Percentiles rank a stretch among this genome's conserved stretches.
These are phyloP conservation scores for Ascochyta lentis DNA, from an alignment of 2,329 filamentous ascomycete species.

Conservation along the genomic window DNA sequence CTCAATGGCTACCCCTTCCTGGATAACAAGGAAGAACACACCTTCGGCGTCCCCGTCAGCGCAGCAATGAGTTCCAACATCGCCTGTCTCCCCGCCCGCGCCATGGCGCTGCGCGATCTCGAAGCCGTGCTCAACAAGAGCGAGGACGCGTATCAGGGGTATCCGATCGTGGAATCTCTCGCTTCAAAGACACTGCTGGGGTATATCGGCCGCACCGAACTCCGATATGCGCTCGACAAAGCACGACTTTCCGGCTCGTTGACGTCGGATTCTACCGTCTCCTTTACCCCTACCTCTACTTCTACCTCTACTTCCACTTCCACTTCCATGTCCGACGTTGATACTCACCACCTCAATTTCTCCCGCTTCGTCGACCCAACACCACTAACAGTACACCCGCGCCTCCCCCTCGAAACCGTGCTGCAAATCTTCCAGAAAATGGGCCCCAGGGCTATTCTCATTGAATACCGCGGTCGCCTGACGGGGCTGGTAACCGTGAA, in stretches of 20 bases:
- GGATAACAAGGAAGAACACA: constrained; percentile 96
- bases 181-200: constrained; percentile 77
- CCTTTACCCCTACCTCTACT: constrained; percentile 63
- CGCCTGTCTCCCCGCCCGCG: constrained; percentile 74
- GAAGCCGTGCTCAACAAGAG: constrained; percentile 70
- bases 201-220: constrained; percentile 90
- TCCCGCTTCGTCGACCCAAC: constrained; percentile 87
- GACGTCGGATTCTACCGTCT: constrained; percentile 38
- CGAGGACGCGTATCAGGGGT: constrained; percentile 87
- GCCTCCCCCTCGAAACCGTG: constrained; percentile 90
- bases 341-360: constrained; percentile 67
- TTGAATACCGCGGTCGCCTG: constrained; percentile 86
- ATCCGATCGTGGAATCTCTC: constrained; percentile 83
- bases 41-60: constrained; percentile 92
- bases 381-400: constrained; percentile 88
- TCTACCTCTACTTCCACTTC: not conserved
- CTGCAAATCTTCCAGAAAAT: constrained; percentile 99
- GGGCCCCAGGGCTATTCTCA: constrained; percentile 88
- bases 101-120: constrained; percentile 76
- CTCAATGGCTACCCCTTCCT: constrained; percentile 97
- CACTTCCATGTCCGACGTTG: too few species aligned
- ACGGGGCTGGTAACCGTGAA: constrained; percentile 92
- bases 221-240: constrained; percentile 87
- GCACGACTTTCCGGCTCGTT: constrained; percentile 66
- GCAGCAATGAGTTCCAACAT: constrained; percentile 84